Evolutionary conservation across 306 rosid species (phyloP), one percentile per base, ranked within the genome.

Genomic region (Lathyrus aphaca): DNA sequence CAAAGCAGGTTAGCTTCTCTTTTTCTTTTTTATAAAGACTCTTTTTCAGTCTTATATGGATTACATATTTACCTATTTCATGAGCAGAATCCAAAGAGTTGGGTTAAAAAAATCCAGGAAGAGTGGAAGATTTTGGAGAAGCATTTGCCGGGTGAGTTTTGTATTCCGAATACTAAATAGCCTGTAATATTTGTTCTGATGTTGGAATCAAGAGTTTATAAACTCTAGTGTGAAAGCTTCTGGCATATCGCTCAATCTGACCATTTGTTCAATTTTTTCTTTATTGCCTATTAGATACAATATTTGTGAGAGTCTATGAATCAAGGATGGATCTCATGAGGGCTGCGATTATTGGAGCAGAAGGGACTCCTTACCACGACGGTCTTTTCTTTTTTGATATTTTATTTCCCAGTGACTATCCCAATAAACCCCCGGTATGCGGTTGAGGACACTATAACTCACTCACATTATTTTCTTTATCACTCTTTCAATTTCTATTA

Each of bases 301-400:
- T 90, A 83, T 90, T 88, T 83, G 93, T 93, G 39, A 82, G 96
- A 72, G 90, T 84, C 43, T 90, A 82, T 50, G 96, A 93, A 78
- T 60, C 96, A 71, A 85, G 96, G 84, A 86, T 93, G 86, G 98
- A 93, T 85, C 88, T 93, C 66, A 56, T 93, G 83, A 81, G 98
- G 84, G 98, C 97, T 74, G 97, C 85, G 40, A 93, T 93, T 71
- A 65, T 93, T 76, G 98, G 98, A 66, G 95, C 97, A 8, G 91
- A 88, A 84, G 98, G 97, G 42, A 94, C 98, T 69, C 97, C 98
- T 65, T 94, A 94, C 75, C 98, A 94, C 57, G 95, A 94, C 56
- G 97, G 97, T 27, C 88, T 94, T 71, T 94, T 90, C 86, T 94
- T 94, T 80, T 94, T 94, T 25, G 97, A 94, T 76, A 82, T 94